Evolutionary conservation across 805 yeast genomes (phyloP).

Genomic region (Alloascoidea hylecoeti): DNA sequence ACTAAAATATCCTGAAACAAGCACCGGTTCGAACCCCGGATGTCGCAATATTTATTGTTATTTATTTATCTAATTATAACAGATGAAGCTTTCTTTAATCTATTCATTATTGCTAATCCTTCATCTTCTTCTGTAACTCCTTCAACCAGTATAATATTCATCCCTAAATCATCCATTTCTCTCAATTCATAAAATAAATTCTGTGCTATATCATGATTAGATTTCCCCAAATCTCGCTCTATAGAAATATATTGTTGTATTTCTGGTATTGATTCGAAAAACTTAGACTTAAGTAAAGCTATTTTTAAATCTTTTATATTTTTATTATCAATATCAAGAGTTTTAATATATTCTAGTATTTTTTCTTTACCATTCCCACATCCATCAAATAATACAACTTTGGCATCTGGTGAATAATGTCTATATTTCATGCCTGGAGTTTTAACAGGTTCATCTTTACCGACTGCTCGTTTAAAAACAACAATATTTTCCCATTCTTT

Average conservation of each 20-base stretch:
- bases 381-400: constrained; percentile 51
- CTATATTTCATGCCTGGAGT: constrained; percentile 98
- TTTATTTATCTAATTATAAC: constrained; percentile 18
- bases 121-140: constrained; percentile 64
- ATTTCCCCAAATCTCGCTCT: constrained; percentile 22
- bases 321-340: background rate
- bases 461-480: constrained; percentile 35
- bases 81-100: constrained; percentile 74
- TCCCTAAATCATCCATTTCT: constrained; percentile 49
- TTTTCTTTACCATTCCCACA: constrained; percentile 26
- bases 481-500: constrained; percentile 46
- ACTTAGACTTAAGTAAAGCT: constrained; percentile 35
- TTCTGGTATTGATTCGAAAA: constrained; percentile 16
- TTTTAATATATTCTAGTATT: background rate
- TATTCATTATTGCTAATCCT: constrained; percentile 91
- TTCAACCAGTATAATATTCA: constrained; percentile 69
- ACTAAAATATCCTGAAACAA: no score
- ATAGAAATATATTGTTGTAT: background rate
- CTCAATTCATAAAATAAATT: constrained; percentile 64
- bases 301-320: constrained; percentile 21
- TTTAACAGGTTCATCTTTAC: constrained; percentile 48
- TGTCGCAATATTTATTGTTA: no score
- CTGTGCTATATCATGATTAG: constrained; percentile 52
- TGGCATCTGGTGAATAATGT: constrained; percentile 87
- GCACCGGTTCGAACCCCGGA: no score